Evolutionary conservation across 2,329 filamentous ascomycete species (phyloP), one percentile per base, ranked within the genome.

Genomic region (Hymenoscyphus occultus): DNA sequence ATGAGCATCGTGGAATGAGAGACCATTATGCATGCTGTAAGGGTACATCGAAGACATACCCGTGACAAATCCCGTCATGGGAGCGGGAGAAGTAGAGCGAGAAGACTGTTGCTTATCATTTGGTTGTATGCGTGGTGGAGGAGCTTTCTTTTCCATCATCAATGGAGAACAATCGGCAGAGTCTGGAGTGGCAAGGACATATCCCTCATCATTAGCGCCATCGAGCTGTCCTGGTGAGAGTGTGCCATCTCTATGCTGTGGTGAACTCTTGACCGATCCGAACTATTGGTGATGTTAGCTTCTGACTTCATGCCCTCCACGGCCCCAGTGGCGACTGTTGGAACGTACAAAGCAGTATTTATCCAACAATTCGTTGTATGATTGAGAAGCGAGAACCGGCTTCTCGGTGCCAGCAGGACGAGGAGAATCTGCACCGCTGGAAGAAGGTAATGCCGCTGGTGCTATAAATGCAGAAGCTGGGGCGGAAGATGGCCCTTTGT

Each of bases 341-440:
- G 84, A 84, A 96, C 94, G 88, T 94, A 97, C 94, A 87, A 98
- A 99, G 85, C 95, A 99, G 84, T 97, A 99, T 83, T 96, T 97
- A 83, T 96, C 93, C 78, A 99, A 90, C 70, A 99, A 86, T 80
- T 99, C 95, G 80, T 96, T 92, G 78, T 99, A 98, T 66, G 94
- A 93, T 67, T 92, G 88, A 69, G 93, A 96, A 67, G 93, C 86
- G 70, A 97, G 89, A 74, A 86, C 83, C 56, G 88, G 88, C 74
- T 89, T 87, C 74, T 85, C 84, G 48, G 83, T 81, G 14, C 84
- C 79, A 79, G 59, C 80, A 71, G 69, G 79, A 77, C 80, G 71
- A 81, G 82, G 76, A 74, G 84, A 81, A 79, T 84, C 74, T 78
- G 86, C 76, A 64, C 79, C 79, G 61, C 62, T 69, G 10, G 69